Evolutionary conservation across 2,329 filamentous ascomycete species (phyloP), one percentile per base, ranked within the genome.

Genomic region (Penicillium expansum): DNA sequence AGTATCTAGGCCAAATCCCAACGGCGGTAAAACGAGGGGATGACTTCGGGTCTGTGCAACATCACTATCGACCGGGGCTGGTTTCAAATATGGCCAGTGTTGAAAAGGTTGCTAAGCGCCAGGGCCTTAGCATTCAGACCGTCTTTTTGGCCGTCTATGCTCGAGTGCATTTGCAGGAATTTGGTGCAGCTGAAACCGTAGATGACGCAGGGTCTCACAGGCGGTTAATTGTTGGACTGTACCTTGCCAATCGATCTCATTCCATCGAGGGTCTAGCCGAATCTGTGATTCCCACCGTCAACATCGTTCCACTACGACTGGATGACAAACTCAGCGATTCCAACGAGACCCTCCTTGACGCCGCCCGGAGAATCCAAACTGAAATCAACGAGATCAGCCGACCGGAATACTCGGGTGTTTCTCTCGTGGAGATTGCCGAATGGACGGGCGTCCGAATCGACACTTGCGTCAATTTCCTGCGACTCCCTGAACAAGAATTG

Each of bases 381-480:
- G 90, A 95, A 65, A 73, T 96, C 0, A 77, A 82, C 35, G 70
- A 77, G 4, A 87, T 96, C 35, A 82, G 80, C 20, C 79, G 63
- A 27, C 73, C 74, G 2, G 81, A 79, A 45, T 85, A 85, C 67
- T 80, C 83, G 0, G 77, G 77, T 1, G 85, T 85, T 0, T 85
- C 85, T 1, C 75, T 96, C 1, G 84, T 83, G 76, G 87, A 96
- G 70, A 86, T 96, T 37, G 74, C 79, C 20, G 72, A 80, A 16
- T 96, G 91, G 91, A 93, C 90, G 0, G 88, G 88, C 0, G 74
- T 91, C 2, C 78, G 73, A 52, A 72, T 96, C 1, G 83, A 89
- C 63, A 86, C 83, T 0, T 93, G 90, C 74, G 85, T 96, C 65
- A 97, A 97, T 70, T 94, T 96, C 62, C 73, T 96, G 18, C 85